These are phyloP conservation scores for Aspergillus awamori DNA, from an alignment of 2,329 filamentous ascomycete genomes.

Conservation along the genomic window DNA sequence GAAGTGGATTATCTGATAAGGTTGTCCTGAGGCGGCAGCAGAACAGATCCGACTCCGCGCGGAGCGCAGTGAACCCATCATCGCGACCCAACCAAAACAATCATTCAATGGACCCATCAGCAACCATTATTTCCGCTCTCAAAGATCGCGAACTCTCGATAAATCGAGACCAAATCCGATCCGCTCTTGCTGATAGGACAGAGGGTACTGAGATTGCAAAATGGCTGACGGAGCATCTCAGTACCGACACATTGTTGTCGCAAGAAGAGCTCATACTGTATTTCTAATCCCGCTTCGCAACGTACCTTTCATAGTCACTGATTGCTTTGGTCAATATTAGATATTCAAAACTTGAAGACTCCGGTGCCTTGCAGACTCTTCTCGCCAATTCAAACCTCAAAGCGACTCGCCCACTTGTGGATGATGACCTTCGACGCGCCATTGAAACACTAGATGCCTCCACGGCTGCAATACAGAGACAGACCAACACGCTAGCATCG, in stretches of 20 bases:
- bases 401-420: slow-evolving; percentile 42
- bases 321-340: slow-evolving; percentile 23
- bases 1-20: neutral
- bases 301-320: neutral
- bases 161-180: slow-evolving; percentile 33
- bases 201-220: slow-evolving; percentile 25
- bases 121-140: slow-evolving; percentile 29
- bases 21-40: neutral
- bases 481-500: slow-evolving; percentile 34
- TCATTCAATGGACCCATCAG: slow-evolving; percentile 19
- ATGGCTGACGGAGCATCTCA: slow-evolving; percentile 40
- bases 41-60: neutral
- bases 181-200: slow-evolving; percentile 29
- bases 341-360: slow-evolving; percentile 39
- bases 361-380: slow-evolving; percentile 33
- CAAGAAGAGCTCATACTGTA: slow-evolving; percentile 45
- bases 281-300: slow-evolving; percentile 2
- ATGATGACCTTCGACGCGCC: slow-evolving; percentile 41
- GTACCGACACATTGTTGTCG: slow-evolving; percentile 40
- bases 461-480: slow-evolving; percentile 38
- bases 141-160: slow-evolving; percentile 34
- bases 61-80: slow-evolving; percentile 1
- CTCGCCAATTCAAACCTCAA: slow-evolving; percentile 31
- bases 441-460: slow-evolving; percentile 42
- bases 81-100: slow-evolving; percentile 17